These are phyloP conservation scores for Pichia ethanolica DNA, from an alignment of 805 yeast genomes.

Conservation along the genomic window DNA sequence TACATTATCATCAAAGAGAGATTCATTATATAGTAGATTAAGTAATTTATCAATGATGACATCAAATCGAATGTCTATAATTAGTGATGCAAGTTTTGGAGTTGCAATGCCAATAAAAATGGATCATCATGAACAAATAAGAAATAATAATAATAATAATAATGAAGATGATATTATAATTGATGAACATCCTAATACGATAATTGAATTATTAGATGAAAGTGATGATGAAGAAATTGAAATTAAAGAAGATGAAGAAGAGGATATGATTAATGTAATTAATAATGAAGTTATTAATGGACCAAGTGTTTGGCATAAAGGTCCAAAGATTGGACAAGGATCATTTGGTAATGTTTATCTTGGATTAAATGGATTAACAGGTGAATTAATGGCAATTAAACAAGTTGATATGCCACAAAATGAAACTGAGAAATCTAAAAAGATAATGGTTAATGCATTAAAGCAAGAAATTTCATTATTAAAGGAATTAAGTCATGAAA, in stretches of 20 bases:
- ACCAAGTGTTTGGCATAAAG: slow-evolving; percentile 84
- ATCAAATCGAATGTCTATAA: slow-evolving; percentile 19
- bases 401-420: slow-evolving; percentile 66
- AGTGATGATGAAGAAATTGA: slow-evolving; percentile 31
- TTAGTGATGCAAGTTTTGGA: slow-evolving; percentile 24
- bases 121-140: slow-evolving; percentile 43
- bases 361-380: slow-evolving; percentile 87
- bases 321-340: slow-evolving; percentile 90
- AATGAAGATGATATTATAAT: slow-evolving; percentile 1
- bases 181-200: slow-evolving; percentile 28
- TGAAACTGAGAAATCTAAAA: slow-evolving; percentile 26
- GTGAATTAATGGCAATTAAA: slow-evolving; percentile 95
- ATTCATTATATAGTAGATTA: slow-evolving; percentile 20
- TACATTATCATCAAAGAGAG: slow-evolving; percentile 4
- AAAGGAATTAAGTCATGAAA: slow-evolving; percentile 77
- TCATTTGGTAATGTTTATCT: slow-evolving; percentile 89
- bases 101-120: slow-evolving; percentile 22
- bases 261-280: slow-evolving; percentile 30
- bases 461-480: slow-evolving; percentile 75
- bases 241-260: slow-evolving; percentile 22
- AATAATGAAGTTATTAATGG: slow-evolving; percentile 39
- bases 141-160: neutral
- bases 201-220: slow-evolving; percentile 39
- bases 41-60: slow-evolving; percentile 8
- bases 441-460: slow-evolving; percentile 64